Evolutionary conservation across 164 flowering plant genomes (phyloP).

Genomic region (Vitis amurensis): DNA sequence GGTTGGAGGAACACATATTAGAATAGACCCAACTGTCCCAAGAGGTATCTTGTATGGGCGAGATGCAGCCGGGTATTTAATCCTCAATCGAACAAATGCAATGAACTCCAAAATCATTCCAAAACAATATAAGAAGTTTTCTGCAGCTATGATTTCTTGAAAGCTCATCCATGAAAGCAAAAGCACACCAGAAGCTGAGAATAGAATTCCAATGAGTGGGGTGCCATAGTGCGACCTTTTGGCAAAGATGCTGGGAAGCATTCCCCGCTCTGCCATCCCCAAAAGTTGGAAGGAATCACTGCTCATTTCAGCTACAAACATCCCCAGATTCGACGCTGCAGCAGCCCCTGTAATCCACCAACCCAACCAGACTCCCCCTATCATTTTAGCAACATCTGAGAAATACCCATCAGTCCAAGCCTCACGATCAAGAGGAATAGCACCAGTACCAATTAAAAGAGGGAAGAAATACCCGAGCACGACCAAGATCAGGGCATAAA

Average conservation of each 20-base stretch:
- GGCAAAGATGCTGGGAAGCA: constrained; percentile 53
- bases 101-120: constrained; percentile 60
- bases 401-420: constrained; percentile 60
- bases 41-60: constrained; percentile 58
- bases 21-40: constrained; percentile 45
- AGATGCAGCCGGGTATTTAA: constrained; percentile 37
- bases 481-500: constrained; percentile 48
- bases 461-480: constrained; percentile 53
- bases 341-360: constrained; percentile 56
- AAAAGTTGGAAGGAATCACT: constrained; percentile 62
- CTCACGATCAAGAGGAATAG: constrained; percentile 36
- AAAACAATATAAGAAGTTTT: constrained; percentile 54
- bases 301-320: constrained; percentile 67
- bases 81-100: constrained; percentile 47
- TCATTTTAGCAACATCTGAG: constrained; percentile 42
- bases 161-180: constrained; percentile 59
- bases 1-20: constrained; percentile 54
- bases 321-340: constrained; percentile 59
- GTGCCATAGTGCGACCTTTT: constrained; percentile 55
- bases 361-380: constrained; percentile 59
- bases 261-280: constrained; percentile 64
- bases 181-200: constrained; percentile 58
- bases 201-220: constrained; percentile 49
- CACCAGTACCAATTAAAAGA: constrained; percentile 50
- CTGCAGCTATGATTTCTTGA: constrained; percentile 58